Base-by-base conservation (phyloP, 805 yeast species). In the Yamadazyma phyllophila region DNA sequence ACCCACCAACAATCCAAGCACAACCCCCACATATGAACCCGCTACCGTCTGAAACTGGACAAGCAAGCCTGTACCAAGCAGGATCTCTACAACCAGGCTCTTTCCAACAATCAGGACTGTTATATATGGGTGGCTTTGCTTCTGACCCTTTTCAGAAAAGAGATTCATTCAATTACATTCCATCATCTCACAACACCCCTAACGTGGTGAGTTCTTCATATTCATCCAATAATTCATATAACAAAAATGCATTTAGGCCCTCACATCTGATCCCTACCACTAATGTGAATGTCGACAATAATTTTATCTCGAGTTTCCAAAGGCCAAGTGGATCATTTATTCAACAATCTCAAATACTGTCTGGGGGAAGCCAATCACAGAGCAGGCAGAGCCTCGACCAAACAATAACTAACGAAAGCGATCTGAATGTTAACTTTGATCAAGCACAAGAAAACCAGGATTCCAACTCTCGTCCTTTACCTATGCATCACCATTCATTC, bases 191-290 rank as follows among this genome's bases (percentile, higher is more conserved):
- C 55, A 68, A 70, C 55, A 64, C 77, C 27, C 72, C 78, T 7
- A 65, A 73, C 6, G 68, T 67, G 30, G 66, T 71, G 20, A 63
- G 73, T 42, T 58, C 70, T 11, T 67, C 77, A n/a, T 72, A 73
- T 48, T 59, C 73, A 12, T 65, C 72, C n/a, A 62, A 64, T 49
- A 64, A 63, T 49, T 67, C 73, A 20, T 64, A 59, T 51, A 67
- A 64, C 27, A 52, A 44, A 26, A 58, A 52, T 34, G 34, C 30
- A n/a, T 45, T 52, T 13, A 44, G 51, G 34, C 63, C 68, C 4
- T 43, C 52, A 12, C 67, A 66, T 15, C 71, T 80, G 6, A 69
- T 71, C 9, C 80, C 85, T 8, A 80, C 85, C 2, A 80, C 85
- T 1, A 74, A 69, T 47, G 67, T 80, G 26, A 71, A 80, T 12